phyloP scores from a whole-genome alignment of 1,284 basidiomycete genomes.

The Gomphus bonarii region DNA sequence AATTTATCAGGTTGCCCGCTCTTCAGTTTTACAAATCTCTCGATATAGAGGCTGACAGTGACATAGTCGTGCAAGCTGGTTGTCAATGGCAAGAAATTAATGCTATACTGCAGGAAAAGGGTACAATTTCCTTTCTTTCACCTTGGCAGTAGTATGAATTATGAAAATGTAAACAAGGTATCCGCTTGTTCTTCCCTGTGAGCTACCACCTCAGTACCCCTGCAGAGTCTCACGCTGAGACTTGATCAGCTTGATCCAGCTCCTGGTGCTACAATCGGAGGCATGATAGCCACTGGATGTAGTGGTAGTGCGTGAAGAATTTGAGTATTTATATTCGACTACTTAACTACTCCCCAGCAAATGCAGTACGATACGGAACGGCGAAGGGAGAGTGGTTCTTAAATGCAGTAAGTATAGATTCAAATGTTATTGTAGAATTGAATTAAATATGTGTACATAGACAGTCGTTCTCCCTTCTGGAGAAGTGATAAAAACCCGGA shows the following conservation, averaged over 20 bases:
- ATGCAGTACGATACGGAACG: conserved; percentile 84
- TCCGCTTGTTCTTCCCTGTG: conserved; percentile 84
- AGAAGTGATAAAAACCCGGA: conserved; percentile 88
- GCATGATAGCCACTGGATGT: conserved; percentile 83
- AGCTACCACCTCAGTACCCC: conserved; percentile 18
- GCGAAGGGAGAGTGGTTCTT: conserved; percentile 80
- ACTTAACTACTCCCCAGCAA: conserved; percentile 37
- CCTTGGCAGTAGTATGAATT: not conserved
- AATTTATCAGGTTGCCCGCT: conserved; percentile 1
- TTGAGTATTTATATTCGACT: conserved; percentile 11
- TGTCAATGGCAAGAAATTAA: conserved; percentile 87
- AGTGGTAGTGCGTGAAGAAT: conserved; percentile 49
- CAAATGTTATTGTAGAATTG: not conserved
- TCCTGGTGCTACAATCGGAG: conserved; percentile 78
- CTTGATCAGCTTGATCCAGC: conserved; percentile 63
- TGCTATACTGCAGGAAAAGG: conserved; percentile 55
- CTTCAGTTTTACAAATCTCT: not conserved
- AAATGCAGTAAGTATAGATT: conserved; percentile 50
- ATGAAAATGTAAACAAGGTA: conserved; percentile 25
- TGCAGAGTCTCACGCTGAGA: not conserved
- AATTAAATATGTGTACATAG: conserved; percentile 25
- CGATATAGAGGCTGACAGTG: conserved; percentile 60
- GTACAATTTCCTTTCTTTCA: conserved; percentile 20
- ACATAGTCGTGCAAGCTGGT: conserved; percentile 76
- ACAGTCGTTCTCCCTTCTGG: conserved; percentile 87